A percentile compares a stretch with the other conserved stretches of the same genome.
Conservation (phyloP, 2,329 filamentous ascomycete genomes). For the Neurospora crassa region DNA sequence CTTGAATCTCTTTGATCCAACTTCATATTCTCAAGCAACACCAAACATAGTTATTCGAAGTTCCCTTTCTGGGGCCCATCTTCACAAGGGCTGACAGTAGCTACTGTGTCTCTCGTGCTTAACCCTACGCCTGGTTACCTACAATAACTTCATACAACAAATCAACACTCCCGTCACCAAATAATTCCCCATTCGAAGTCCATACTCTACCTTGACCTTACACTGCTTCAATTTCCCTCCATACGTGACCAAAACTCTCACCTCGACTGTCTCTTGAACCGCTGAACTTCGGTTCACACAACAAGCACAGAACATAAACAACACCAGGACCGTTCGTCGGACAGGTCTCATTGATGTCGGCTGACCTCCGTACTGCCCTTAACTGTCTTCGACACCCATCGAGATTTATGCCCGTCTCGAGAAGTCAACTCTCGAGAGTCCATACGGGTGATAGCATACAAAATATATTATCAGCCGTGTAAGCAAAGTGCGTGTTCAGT, state of each 20-base stretch:
- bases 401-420: slow-evolving; percentile 48
- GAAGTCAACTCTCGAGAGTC: slow-evolving; percentile 43
- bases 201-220: not conserved
- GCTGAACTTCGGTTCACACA: not conserved
- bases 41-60: not conserved
- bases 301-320: not conserved
- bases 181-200: not conserved
- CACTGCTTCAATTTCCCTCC: not conserved
- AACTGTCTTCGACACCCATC: slow-evolving; percentile 46
- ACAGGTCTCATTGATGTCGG: slow-evolving; percentile 47
- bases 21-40: not conserved
- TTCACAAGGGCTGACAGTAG: not conserved
- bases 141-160: not conserved
- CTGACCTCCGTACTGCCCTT: slow-evolving; percentile 46
- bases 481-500: slow-evolving; percentile 12
- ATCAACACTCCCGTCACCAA: not conserved
- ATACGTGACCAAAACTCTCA: slow-evolving; percentile 4
- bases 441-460: slow-evolving; percentile 49
- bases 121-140: not conserved
- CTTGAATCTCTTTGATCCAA: not conserved
- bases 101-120: not conserved
- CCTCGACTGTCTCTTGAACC: not conserved
- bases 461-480: slow-evolving; percentile 34
- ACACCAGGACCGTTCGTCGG: slow-evolving; percentile 3
- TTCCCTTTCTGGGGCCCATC: not conserved